Conservation (phyloP, 495 filamentous ascomycete genomes). For the Parathielavia appendiculata region DNA sequence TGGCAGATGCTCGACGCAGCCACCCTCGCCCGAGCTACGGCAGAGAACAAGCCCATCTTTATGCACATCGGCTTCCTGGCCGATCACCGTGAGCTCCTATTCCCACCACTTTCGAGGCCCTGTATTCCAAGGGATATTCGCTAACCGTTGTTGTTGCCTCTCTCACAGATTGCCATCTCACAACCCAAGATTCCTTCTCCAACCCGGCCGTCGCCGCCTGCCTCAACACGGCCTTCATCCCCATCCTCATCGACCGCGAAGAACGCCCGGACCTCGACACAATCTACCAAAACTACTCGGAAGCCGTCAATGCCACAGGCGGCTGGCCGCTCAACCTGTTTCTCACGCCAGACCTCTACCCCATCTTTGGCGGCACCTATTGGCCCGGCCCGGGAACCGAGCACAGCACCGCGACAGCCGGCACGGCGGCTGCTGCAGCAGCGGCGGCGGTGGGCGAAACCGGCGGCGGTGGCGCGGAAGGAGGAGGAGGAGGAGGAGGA, state of each 20-base stretch:
- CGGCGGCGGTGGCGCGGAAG: slow-evolving; percentile 14
- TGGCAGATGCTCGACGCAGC: slow-evolving; percentile 89
- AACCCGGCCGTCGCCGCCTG: slow-evolving; percentile 72
- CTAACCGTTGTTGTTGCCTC: slow-evolving; percentile 2
- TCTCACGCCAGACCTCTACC: slow-evolving; percentile 85
- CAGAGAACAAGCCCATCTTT: slow-evolving; percentile 80
- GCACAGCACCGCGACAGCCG: slow-evolving; percentile 36
- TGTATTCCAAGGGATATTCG: slow-evolving; percentile 3
- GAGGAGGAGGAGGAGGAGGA: background rate
- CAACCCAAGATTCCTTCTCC: slow-evolving; percentile 90
- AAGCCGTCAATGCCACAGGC: slow-evolving; percentile 85
- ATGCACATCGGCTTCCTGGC: slow-evolving; percentile 94
- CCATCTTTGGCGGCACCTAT: slow-evolving; percentile 94
- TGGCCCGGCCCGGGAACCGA: slow-evolving; percentile 77
- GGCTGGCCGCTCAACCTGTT: slow-evolving; percentile 98
- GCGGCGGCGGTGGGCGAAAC: slow-evolving; percentile 4
- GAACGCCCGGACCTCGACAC: slow-evolving; percentile 93
- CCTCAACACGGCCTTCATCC: slow-evolving; percentile 84
- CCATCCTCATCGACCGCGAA: slow-evolving; percentile 89
- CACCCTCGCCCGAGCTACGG: slow-evolving; percentile 68
- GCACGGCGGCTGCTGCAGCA: slow-evolving; percentile 13
- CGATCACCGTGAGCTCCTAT: slow-evolving; percentile 70
- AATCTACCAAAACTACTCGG: slow-evolving; percentile 97
- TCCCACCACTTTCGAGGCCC: background rate
- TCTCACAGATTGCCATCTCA: slow-evolving; percentile 75